Base-by-base conservation (phyloP, 495 filamentous ascomycete species). In the Tuber magnatum region DNA sequence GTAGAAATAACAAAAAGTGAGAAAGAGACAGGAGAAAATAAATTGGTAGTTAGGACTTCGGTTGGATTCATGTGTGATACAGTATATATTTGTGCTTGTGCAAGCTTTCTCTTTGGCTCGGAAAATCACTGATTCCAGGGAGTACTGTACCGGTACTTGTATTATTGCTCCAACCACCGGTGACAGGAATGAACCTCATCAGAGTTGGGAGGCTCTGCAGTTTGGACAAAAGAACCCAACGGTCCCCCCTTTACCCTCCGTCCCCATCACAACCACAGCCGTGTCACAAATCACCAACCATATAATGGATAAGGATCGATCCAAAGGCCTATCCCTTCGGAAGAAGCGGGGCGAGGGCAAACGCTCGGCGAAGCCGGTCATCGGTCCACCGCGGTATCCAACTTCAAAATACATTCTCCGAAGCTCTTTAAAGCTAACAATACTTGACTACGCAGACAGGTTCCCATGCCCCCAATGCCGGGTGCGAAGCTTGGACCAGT, bases 251-350 rank as follows among this genome's bases (percentile, higher is more conserved):
- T 46, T 6, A 48, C 43, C 35, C 41, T 44, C 68, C 42, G n/a
- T 38, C 40, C 32, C 32, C 68, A 28, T 68, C 39, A 51, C 65
- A 42, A 42, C n/a, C 48, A 48, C 43, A 12, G 61, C 72, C 56
- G 18, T 35, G 56, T 32, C 56, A 32, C 56, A 28, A 35, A 65
- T 65, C 22, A 28, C 65, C 32, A 28, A 28, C 74, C 69, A 79
- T 73, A 87, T 87, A 84, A 89, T 90, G 72, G 90, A 93, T 78
- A 90, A 89, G 20, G 84, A 85, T 48, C 82, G 89, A 35, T 81
- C 79, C 82, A 92, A 92, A 83, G 92, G 90, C 38, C 87, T 97
- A 80, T 97, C 94, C 69, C 90, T 99, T 74, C 90, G 95, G 74
- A 97, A 91, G 81, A 97, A 95, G 86, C 88, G 92, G 80, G 73